These are phyloP conservation scores for Cyamopsis tetragonoloba DNA, from an alignment of 306 rosid genomes.

Conservation along the genomic window DNA sequence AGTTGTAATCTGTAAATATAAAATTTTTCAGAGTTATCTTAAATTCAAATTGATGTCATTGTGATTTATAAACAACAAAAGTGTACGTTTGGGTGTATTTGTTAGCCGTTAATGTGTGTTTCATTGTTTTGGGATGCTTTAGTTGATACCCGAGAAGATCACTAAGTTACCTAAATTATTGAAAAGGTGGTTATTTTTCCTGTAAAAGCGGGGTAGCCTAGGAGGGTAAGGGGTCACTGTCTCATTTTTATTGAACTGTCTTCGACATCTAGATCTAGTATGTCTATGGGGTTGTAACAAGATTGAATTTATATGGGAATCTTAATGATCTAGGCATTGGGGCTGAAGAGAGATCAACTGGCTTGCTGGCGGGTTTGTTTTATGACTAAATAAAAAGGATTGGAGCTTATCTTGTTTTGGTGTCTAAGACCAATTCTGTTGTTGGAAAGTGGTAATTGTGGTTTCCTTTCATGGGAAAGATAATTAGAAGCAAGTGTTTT, in stretches of 20 bases:
- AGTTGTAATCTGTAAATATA: background rate
- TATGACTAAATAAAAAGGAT: background rate
- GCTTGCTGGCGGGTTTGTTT: background rate
- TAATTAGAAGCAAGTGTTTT: background rate
- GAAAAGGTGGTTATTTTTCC: background rate
- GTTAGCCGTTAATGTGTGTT: background rate
- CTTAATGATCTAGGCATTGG: background rate
- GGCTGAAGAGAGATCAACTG: background rate
- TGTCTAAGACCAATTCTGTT: background rate
- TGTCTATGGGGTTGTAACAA: background rate
- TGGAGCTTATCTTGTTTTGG: slow-evolving; percentile 1
- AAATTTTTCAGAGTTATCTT: background rate
- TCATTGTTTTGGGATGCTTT: background rate
- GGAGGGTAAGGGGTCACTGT: background rate
- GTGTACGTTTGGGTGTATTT: background rate
- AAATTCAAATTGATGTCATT: background rate
- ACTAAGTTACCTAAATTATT: no score
- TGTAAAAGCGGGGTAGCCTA: no score
- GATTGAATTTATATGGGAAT: background rate
- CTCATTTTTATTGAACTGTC: background rate
- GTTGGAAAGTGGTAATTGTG: background rate
- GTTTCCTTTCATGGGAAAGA: background rate
- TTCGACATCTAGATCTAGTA: background rate
- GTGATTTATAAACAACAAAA: background rate
- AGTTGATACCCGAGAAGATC: background rate